A percentile compares a stretch with the other conserved stretches of the same genome.
Conservation (phyloP, 768 basidiomycete genomes). For the Leucocoprinus sp. region DNA sequence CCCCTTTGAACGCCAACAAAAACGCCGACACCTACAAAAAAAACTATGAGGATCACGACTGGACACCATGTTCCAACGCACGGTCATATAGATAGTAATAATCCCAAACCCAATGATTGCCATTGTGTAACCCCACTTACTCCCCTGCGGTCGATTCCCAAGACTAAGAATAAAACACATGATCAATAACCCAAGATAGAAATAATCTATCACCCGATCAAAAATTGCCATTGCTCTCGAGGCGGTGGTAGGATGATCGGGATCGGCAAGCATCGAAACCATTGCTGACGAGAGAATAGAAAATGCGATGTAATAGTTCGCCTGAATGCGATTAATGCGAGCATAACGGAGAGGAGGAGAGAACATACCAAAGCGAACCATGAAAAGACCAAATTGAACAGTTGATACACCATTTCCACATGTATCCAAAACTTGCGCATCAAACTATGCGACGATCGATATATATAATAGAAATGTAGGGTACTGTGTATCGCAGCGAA, state of each 20-base stretch:
- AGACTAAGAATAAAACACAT: slow-evolving; percentile 83
- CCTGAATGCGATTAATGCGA: slow-evolving; percentile 31
- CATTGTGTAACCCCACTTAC: slow-evolving; percentile 78
- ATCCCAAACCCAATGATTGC: slow-evolving; percentile 84
- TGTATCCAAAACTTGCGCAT: slow-evolving; percentile 91
- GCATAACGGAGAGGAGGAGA: not conserved
- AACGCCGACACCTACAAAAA: slow-evolving; percentile 57
- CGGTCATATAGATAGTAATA: slow-evolving; percentile 96
- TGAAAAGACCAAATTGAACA: slow-evolving; percentile 85
- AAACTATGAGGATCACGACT: slow-evolving; percentile 1
- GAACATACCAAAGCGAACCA: slow-evolving; percentile 75
- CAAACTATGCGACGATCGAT: slow-evolving; percentile 79
- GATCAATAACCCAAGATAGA: slow-evolving; percentile 81
- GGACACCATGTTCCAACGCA: slow-evolving; percentile 27
- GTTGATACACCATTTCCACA: slow-evolving; percentile 85
- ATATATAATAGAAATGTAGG: slow-evolving; percentile 92
- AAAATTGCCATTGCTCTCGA: slow-evolving; percentile 48
- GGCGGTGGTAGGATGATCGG: not conserved
- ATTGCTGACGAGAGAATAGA: slow-evolving; percentile 67
- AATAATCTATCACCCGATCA: slow-evolving; percentile 76
- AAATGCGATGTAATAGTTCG: slow-evolving; percentile 90
- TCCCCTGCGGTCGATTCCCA: slow-evolving; percentile 89
- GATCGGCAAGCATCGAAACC: slow-evolving; percentile 47
- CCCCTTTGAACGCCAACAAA: slow-evolving; percentile 76
- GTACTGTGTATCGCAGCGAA: slow-evolving; percentile 93